phyloP scores from a whole-genome alignment of 139 green algal species.

The Coelastrella sp. region DNA sequence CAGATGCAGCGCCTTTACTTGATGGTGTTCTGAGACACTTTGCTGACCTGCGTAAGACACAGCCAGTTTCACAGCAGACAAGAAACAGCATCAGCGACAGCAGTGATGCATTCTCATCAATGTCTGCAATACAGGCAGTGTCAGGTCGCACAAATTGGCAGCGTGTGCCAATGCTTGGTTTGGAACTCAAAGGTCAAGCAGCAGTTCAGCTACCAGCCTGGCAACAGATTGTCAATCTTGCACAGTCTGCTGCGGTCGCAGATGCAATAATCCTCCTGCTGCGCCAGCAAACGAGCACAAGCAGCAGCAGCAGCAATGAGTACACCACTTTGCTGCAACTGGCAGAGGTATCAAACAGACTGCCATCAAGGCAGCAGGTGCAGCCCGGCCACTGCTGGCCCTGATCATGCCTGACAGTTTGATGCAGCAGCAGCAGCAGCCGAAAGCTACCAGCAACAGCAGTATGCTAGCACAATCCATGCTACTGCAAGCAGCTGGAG shows the following conservation, averaged over 20 bases:
- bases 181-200: slow-evolving; percentile 9
- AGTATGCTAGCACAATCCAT: not conserved
- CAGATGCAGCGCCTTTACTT: slow-evolving; percentile 5
- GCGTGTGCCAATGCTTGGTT: not conserved
- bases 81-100: not conserved
- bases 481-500: not conserved
- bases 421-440: not conserved
- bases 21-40: not conserved
- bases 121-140: not conserved
- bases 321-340: not conserved
- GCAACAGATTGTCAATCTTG: not conserved
- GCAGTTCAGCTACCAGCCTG: not conserved
- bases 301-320: slow-evolving; percentile 16
- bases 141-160: not conserved
- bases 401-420: slow-evolving; percentile 18
- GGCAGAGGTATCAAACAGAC: not conserved
- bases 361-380: not conserved
- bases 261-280: not conserved
- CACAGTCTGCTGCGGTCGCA: not conserved
- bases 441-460: not conserved
- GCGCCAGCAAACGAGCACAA: not conserved
- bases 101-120: not conserved
- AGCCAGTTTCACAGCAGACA: not conserved
- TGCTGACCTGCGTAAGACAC: not conserved
- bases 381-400: not conserved